phyloP scores from a whole-genome alignment of 345 rosid genomes.

The Euphorbia pulcherrima region DNA sequence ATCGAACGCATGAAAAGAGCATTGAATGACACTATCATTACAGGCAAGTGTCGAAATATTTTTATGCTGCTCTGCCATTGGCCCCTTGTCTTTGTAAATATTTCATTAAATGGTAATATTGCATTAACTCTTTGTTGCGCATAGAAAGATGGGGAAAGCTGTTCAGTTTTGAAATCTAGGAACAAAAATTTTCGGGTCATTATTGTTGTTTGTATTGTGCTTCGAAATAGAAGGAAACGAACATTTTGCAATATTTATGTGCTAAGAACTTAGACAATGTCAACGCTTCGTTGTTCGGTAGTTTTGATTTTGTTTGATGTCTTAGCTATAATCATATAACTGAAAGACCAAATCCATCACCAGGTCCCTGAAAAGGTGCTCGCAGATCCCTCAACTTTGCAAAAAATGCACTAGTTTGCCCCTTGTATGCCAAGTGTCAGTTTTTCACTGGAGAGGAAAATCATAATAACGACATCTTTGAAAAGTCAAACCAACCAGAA shows the following conservation, averaged over 20 bases:
- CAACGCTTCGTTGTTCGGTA: neutral
- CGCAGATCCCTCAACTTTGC: no score
- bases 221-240: neutral
- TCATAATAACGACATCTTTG: no score
- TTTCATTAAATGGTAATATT: neutral
- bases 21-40: conserved; percentile 83
- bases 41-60: conserved; percentile 40
- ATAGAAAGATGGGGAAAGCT: neutral
- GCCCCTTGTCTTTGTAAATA: neutral
- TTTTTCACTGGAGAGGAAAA: no score
- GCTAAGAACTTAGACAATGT: neutral
- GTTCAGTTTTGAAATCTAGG: neutral
- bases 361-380: no score
- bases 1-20: conserved; percentile 98
- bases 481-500: no score
- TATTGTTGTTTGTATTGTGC: neutral
- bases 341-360: no score
- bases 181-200: neutral
- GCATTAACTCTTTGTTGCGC: neutral
- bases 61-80: neutral
- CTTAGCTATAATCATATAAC: neutral
- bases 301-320: neutral
- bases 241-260: neutral
- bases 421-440: no score
- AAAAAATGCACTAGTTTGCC: no score